Evolutionary conservation across 2,329 filamentous ascomycete genomes (phyloP).

Genomic region (Aspergillus sergii): DNA sequence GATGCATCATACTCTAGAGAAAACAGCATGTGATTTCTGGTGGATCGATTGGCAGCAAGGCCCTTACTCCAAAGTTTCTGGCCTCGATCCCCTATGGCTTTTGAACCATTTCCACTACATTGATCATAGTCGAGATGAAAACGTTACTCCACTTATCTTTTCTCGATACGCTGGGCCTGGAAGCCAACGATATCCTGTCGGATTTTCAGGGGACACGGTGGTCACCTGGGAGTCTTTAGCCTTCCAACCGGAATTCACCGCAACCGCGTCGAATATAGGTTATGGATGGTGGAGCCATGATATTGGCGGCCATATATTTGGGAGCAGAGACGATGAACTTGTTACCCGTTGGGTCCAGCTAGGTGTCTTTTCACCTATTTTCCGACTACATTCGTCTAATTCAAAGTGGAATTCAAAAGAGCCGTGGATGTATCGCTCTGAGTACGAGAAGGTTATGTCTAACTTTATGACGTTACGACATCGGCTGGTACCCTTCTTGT

Average conservation of each 20-base stretch:
- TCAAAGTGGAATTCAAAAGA: conserved; percentile 63
- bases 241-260: conserved; percentile 69
- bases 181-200: conserved; percentile 65
- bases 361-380: too few relatives aligned
- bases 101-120: conserved; percentile 58
- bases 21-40: conserved; percentile 61
- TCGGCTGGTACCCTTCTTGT: too few relatives aligned
- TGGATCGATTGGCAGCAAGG: conserved; percentile 73
- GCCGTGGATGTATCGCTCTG: conserved; percentile 57
- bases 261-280: conserved; percentile 67
- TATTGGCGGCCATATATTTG: conserved; percentile 63
- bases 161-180: conserved; percentile 65
- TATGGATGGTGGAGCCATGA: conserved; percentile 72
- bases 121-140: conserved; percentile 34
- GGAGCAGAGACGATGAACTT: conserved; percentile 58
- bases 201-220: conserved; percentile 65
- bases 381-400: conserved; percentile 57
- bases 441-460: conserved; percentile 53
- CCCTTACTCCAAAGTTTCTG: conserved; percentile 54
- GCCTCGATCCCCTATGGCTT: conserved; percentile 66
- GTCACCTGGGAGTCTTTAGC: conserved; percentile 62
- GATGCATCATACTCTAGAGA: conserved; percentile 59
- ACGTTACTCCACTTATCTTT: conserved; percentile 55
- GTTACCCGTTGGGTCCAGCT: too few relatives aligned
- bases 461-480: conserved; percentile 58